Evolutionary conservation across 257 asterid species (phyloP).

Genomic region (Capsicum baccatum): DNA sequence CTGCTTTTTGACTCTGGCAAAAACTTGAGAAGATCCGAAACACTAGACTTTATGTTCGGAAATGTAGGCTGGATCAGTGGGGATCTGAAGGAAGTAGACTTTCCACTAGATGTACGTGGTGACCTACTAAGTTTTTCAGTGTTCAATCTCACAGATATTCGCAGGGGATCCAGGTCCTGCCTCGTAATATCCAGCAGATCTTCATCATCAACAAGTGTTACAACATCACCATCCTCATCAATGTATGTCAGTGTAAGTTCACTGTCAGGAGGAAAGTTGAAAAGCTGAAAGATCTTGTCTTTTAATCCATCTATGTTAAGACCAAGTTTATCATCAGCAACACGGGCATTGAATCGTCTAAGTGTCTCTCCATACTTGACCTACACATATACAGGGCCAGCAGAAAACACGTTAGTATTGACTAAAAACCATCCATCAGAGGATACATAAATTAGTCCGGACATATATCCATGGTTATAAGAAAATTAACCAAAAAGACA

Average conservation of each 20-base stretch:
- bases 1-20: conserved; percentile 59
- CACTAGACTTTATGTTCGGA: conserved; percentile 39
- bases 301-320: conserved; percentile 61
- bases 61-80: conserved; percentile 40
- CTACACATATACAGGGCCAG: conserved; percentile 43
- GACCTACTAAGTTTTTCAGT: conserved; percentile 36
- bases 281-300: conserved; percentile 62
- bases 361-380: conserved; percentile 72
- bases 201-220: conserved; percentile 77
- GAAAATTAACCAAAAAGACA: not conserved
- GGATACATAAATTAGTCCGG: not conserved
- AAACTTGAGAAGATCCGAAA: conserved; percentile 51
- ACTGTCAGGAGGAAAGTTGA: conserved; percentile 57
- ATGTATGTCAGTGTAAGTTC: conserved; percentile 67
- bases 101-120: conserved; percentile 47
- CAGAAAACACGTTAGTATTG: not conserved
- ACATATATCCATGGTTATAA: not conserved
- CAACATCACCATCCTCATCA: conserved; percentile 77
- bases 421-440: not conserved
- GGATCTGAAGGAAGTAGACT: conserved; percentile 44
- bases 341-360: conserved; percentile 71
- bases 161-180: conserved; percentile 74
- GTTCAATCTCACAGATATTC: conserved; percentile 61
- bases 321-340: conserved; percentile 44
- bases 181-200: conserved; percentile 74